A percentile compares a stretch with the other conserved stretches of the same genome.
Evolutionary conservation across 208 protist genomes (phyloP).

Genomic region (Trypanosomatidae sp.): DNA sequence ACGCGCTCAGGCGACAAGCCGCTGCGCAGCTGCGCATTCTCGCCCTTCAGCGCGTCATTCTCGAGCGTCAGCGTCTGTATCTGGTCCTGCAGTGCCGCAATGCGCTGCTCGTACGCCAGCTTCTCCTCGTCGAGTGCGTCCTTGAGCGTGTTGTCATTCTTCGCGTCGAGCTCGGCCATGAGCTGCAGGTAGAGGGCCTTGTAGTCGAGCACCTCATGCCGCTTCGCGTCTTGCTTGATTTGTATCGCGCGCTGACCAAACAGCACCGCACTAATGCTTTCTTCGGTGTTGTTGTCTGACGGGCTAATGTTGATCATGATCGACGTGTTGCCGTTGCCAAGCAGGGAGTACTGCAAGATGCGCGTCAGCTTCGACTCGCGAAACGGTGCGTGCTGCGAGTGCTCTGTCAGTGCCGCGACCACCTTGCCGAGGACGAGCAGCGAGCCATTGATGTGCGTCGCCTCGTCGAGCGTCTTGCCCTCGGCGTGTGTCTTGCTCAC

Average conservation of each 20-base stretch:
- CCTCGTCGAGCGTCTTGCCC: slow-evolving; percentile 89
- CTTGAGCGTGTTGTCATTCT: slow-evolving; percentile 68
- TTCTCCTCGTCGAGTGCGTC: slow-evolving; percentile 59
- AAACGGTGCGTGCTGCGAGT: slow-evolving; percentile 74
- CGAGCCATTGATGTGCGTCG: slow-evolving; percentile 95
- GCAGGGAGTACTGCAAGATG: slow-evolving; percentile 86
- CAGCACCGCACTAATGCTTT: slow-evolving; percentile 74
- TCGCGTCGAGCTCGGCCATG: slow-evolving; percentile 74
- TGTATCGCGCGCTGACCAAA: slow-evolving; percentile 90
- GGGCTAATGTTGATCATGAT: slow-evolving; percentile 87
- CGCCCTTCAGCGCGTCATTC: slow-evolving; percentile 37
- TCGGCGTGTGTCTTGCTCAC: slow-evolving; percentile 82
- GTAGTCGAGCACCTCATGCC: slow-evolving; percentile 88
- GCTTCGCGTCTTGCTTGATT: slow-evolving; percentile 85
- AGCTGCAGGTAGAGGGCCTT: slow-evolving; percentile 82
- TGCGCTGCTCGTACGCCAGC: slow-evolving; percentile 55
- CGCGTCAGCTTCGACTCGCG: slow-evolving; percentile 91
- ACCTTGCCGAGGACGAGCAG: slow-evolving; percentile 89
- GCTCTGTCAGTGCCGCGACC: slow-evolving; percentile 70
- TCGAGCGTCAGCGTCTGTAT: slow-evolving; percentile 46
- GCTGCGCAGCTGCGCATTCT: slow-evolving; percentile 21
- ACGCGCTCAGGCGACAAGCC: slow-evolving; percentile 22
- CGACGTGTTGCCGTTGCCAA: slow-evolving; percentile 86
- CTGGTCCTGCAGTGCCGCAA: slow-evolving; percentile 38
- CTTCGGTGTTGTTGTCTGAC: slow-evolving; percentile 69